Percentiles rank a stretch among this genome's conserved stretches.
These are phyloP conservation scores for Nowakowskiella sp. DNA, from an alignment of 192 early-diverging fungal genomes.

Conservation along the genomic window DNA sequence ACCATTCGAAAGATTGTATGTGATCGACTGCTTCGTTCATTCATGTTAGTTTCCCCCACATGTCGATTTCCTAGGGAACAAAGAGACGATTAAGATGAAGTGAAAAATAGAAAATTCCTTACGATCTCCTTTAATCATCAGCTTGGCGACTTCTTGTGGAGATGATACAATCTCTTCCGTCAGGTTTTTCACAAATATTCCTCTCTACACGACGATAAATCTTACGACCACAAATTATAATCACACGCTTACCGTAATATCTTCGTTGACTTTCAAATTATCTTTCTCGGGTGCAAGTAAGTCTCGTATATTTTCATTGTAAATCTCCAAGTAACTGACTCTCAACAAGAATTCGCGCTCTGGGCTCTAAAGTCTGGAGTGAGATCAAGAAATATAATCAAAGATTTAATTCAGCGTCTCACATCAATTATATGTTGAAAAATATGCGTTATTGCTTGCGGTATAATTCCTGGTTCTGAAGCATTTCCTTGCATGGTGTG, in stretches of 20 bases:
- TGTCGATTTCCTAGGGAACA: conserved; percentile 55
- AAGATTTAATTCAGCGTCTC: conserved; percentile 12
- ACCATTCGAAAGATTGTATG: conserved; percentile 95
- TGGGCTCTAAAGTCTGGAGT: conserved; percentile 27
- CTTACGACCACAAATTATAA: background rate
- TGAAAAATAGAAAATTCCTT: too few species aligned
- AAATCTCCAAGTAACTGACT: conserved; percentile 98
- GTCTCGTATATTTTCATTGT: conserved; percentile 84
- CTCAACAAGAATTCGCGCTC: conserved; percentile 80
- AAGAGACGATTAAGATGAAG: background rate
- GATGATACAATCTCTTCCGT: conserved; percentile 42
- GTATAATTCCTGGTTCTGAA: conserved; percentile 60
- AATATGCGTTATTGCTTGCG: conserved; percentile 56
- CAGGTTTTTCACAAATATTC: conserved; percentile 39
- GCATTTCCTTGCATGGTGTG: conserved; percentile 56
- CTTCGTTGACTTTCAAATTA: conserved; percentile 83
- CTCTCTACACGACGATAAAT: conserved; percentile 19
- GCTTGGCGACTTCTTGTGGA: conserved; percentile 29
- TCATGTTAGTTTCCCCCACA: conserved; percentile 86
- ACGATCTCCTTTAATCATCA: conserved; percentile 36
- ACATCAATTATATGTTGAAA: conserved; percentile 49
- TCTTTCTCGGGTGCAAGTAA: conserved; percentile 72
- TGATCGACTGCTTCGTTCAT: conserved; percentile 82
- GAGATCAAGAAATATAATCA: conserved; percentile 13
- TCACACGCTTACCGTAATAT: conserved; percentile 31